Conservation (phyloP, 129 eudicot genomes). For the Heracleum sosnowskyi region DNA sequence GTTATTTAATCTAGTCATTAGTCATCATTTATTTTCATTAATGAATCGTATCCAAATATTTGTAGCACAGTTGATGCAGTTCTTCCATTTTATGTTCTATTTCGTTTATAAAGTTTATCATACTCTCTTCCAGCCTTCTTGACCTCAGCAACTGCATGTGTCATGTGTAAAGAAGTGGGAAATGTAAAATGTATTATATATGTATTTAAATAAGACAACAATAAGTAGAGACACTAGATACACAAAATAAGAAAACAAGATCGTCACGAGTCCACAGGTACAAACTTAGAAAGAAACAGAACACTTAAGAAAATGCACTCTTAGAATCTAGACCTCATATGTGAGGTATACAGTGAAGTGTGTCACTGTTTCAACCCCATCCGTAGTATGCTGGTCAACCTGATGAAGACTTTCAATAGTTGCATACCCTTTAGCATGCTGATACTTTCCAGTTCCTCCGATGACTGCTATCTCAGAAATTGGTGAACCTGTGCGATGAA, state of each 20-base stretch:
- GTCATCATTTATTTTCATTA: neutral
- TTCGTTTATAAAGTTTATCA: neutral
- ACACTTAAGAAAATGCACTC: neutral
- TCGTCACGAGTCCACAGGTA: neutral
- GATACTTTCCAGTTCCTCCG: conserved; percentile 88
- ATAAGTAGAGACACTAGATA: neutral
- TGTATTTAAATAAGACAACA: neutral
- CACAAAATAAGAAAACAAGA: neutral
- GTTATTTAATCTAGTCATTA: neutral
- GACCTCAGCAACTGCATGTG: neutral
- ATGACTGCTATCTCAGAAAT: conserved; percentile 65
- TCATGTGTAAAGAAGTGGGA: neutral
- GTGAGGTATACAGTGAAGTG: conserved; percentile 66
- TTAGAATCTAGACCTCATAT: conserved; percentile 6
- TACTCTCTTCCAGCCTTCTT: neutral
- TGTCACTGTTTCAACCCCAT: conserved; percentile 77
- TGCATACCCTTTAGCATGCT: conserved; percentile 87
- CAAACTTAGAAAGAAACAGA: neutral
- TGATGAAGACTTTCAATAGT: conserved; percentile 71
- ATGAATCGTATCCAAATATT: neutral
- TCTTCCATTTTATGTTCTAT: neutral
- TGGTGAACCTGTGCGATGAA: conserved; percentile 71
- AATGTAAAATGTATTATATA: neutral
- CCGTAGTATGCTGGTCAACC: conserved; percentile 78
- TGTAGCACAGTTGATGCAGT: neutral